phyloP scores from a whole-genome alignment of 495 filamentous ascomycete species.

The Penicillium malachiteum region DNA sequence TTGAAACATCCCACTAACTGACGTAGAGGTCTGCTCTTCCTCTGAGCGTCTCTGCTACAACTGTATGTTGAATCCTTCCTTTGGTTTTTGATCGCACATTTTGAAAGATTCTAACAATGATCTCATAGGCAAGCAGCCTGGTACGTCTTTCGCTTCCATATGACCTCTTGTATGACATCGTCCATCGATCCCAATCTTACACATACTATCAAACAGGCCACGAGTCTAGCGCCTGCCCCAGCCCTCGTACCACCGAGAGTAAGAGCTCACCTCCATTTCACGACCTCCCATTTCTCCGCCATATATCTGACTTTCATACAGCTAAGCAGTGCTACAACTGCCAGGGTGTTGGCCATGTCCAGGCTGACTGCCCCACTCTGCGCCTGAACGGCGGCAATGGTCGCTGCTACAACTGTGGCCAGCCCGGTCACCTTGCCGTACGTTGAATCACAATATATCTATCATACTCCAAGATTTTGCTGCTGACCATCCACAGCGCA shows the following conservation, averaged over 20 bases:
- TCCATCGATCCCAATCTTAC: conserved; percentile 32
- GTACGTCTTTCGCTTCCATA: conserved; percentile 43
- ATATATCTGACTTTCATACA: conserved; percentile 35
- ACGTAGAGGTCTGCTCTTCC: conserved; percentile 87
- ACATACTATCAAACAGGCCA: conserved; percentile 66
- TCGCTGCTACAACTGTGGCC: conserved; percentile 94
- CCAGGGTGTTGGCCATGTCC: conserved; percentile 96
- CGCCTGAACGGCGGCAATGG: conserved; percentile 81
- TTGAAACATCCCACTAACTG: conserved; percentile 12
- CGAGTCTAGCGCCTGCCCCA: conserved; percentile 95
- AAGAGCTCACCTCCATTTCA: conserved; percentile 31
- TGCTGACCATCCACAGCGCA: conserved; percentile 55
- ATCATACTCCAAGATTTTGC: background rate
- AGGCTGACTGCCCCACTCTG: conserved; percentile 97
- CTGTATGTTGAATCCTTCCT: conserved; percentile 59
- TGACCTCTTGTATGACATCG: background rate
- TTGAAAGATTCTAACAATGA: conserved; percentile 26
- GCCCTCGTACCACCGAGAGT: conserved; percentile 93
- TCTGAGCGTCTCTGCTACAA: conserved; percentile 99
- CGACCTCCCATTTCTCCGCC: conserved; percentile 1
- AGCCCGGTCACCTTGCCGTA: conserved; percentile 86
- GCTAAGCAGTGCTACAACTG: conserved; percentile 99
- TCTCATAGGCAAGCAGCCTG: conserved; percentile 75
- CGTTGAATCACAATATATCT: conserved; percentile 16
- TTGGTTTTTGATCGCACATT: conserved; percentile 4